phyloP scores from a whole-genome alignment of 371 early-diverging fungal genomes.

The Chytridiales sp. region DNA sequence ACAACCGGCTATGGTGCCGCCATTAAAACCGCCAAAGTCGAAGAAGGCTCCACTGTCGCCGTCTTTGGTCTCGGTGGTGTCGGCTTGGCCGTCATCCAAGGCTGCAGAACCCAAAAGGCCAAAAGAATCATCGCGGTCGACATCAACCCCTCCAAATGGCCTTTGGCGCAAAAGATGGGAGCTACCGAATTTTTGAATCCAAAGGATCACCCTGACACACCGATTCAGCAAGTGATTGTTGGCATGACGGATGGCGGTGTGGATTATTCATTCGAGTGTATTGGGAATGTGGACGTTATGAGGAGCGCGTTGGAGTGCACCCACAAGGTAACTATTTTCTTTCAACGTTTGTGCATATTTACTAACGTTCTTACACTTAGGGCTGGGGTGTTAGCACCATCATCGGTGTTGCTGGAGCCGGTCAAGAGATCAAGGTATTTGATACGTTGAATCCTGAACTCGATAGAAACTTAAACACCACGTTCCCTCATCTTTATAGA shows the following conservation, averaged over 20 bases:
- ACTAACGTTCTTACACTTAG: too few species aligned
- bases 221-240: constrained; percentile 68
- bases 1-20: constrained; percentile 97
- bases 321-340: too few species aligned
- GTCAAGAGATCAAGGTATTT: constrained; percentile 79
- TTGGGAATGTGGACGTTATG: constrained; percentile 90
- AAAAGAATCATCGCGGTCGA: constrained; percentile 87
- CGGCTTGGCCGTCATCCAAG: constrained; percentile 89
- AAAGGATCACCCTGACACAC: constrained; percentile 57
- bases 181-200: constrained; percentile 94
- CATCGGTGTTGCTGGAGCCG: constrained; percentile 91
- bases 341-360: too few species aligned
- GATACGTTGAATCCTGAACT: too few species aligned
- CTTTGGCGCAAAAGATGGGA: constrained; percentile 77
- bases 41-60: constrained; percentile 71
- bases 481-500: constrained; percentile 39
- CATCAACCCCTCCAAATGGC: constrained; percentile 75
- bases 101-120: constrained; percentile 73
- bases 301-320: constrained; percentile 87
- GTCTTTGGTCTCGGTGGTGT: constrained; percentile 96
- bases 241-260: constrained; percentile 93
- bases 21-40: constrained; percentile 87
- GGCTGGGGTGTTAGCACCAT: constrained; percentile 61
- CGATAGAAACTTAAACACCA: too few species aligned
- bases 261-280: constrained; percentile 95